These are phyloP conservation scores for Alternaria ventricosa DNA, from an alignment of 2,329 filamentous ascomycete genomes.

Conservation along the genomic window DNA sequence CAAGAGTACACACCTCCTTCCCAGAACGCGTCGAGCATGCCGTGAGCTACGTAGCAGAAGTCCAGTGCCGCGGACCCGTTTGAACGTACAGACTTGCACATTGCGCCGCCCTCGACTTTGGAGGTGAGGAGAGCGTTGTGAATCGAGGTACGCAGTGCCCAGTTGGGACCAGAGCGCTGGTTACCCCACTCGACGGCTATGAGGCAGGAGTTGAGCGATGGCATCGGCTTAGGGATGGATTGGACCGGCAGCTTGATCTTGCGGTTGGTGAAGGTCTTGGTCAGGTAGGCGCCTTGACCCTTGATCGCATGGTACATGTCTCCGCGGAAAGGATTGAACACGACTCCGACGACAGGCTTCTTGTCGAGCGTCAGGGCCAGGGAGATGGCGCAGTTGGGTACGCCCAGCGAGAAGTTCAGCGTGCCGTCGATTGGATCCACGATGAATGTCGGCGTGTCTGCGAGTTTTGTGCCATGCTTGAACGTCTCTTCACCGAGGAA, in stretches of 20 bases:
- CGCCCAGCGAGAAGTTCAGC: conserved; percentile 49
- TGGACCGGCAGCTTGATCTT: conserved; percentile 41
- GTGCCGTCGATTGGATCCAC: conserved; percentile 50
- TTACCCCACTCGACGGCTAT: conserved; percentile 48
- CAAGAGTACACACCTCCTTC: conserved; percentile 47
- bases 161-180: conserved; percentile 46
- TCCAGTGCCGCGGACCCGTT: conserved; percentile 47
- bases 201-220: conserved; percentile 40
- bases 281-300: conserved; percentile 40
- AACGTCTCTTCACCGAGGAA: conserved; percentile 50
- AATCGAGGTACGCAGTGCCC: conserved; percentile 41
- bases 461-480: conserved; percentile 40
- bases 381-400: conserved; percentile 46
- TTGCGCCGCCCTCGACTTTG: conserved; percentile 36
- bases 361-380: conserved; percentile 41
- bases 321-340: conserved; percentile 45
- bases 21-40: conserved; percentile 46
- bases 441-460: conserved; percentile 43
- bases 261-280: conserved; percentile 22
- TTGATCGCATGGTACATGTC: conserved; percentile 47
- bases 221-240: conserved; percentile 30
- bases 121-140: conserved; percentile 40
- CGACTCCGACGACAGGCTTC: conserved; percentile 44
- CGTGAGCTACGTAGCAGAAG: conserved; percentile 49
- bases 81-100: conserved; percentile 43